phyloP scores from a whole-genome alignment of 169 alveolate genomes.

The Plasmodium vivax region DNA sequence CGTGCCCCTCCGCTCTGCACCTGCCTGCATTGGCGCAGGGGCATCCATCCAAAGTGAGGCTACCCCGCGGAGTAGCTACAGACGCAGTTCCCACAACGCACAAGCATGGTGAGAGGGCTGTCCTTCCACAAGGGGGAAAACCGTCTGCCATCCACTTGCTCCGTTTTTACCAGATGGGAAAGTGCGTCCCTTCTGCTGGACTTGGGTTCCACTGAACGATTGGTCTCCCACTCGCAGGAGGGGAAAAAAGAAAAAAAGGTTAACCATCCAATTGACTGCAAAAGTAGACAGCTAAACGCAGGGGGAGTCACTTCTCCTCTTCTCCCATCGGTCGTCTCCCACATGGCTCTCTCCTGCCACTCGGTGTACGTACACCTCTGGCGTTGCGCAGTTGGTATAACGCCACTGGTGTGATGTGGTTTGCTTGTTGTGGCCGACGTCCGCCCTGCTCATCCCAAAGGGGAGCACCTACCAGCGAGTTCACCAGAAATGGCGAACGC shows the following conservation, averaged over 20 bases:
- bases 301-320: not conserved
- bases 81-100: not conserved
- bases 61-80: not conserved
- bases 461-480: not conserved
- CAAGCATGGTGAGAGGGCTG: not conserved
- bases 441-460: not conserved
- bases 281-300: not conserved
- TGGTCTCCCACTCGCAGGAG: not conserved
- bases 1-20: not conserved
- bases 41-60: not conserved
- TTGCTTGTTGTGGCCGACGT: not conserved
- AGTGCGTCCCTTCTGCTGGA: not conserved
- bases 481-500: not conserved
- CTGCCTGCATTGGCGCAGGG: not conserved
- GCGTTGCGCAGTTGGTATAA: not conserved
- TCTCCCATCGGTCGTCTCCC: not conserved
- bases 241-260: not conserved
- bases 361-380: not conserved
- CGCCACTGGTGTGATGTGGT: no score
- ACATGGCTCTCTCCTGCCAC: not conserved
- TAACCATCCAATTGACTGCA: not conserved
- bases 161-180: not conserved
- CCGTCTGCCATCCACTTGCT: not conserved
- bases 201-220: not conserved
- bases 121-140: not conserved